phyloP scores from a whole-genome alignment of 2,329 filamentous ascomycete species.

The Kalaharituber pfeilii region DNA sequence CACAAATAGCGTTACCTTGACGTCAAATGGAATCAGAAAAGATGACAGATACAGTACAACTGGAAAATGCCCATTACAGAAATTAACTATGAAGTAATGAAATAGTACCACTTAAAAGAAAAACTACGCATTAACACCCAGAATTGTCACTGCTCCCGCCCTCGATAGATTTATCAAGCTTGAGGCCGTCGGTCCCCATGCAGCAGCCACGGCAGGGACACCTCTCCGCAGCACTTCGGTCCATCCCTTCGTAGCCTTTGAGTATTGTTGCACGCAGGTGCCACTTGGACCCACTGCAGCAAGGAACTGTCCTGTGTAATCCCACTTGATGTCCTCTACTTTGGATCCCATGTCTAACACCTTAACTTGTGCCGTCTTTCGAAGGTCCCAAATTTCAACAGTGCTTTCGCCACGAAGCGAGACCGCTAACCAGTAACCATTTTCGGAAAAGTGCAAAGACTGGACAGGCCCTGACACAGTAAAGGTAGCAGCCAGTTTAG shows the following conservation, averaged over 20 bases:
- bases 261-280: slow-evolving; percentile 75
- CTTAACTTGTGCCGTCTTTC: slow-evolving; percentile 68
- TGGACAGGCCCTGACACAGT: slow-evolving; percentile 50
- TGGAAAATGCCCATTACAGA: too few species aligned
- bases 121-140: slow-evolving; percentile 39
- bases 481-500: slow-evolving; percentile 60
- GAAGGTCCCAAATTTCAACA: slow-evolving; percentile 78
- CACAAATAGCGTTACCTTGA: too few species aligned
- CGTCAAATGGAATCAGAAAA: too few species aligned
- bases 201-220: slow-evolving; percentile 51
- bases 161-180: slow-evolving; percentile 56
- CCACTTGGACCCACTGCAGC: slow-evolving; percentile 65
- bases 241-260: slow-evolving; percentile 76
- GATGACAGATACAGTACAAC: too few species aligned
- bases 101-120: too few species aligned
- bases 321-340: slow-evolving; percentile 68
- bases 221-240: slow-evolving; percentile 66
- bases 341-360: slow-evolving; percentile 66
- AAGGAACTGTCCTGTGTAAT: slow-evolving; percentile 88
- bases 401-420: slow-evolving; percentile 58
- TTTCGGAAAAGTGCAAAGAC: slow-evolving; percentile 76
- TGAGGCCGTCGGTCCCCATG: slow-evolving; percentile 61
- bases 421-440: slow-evolving; percentile 87
- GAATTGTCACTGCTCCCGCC: slow-evolving; percentile 57
- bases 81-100: too few species aligned